Percentiles rank a stretch among this genome's conserved stretches.
These are phyloP conservation scores for Beauveria australis DNA, from an alignment of 2,329 filamentous ascomycete genomes.

Conservation along the genomic window DNA sequence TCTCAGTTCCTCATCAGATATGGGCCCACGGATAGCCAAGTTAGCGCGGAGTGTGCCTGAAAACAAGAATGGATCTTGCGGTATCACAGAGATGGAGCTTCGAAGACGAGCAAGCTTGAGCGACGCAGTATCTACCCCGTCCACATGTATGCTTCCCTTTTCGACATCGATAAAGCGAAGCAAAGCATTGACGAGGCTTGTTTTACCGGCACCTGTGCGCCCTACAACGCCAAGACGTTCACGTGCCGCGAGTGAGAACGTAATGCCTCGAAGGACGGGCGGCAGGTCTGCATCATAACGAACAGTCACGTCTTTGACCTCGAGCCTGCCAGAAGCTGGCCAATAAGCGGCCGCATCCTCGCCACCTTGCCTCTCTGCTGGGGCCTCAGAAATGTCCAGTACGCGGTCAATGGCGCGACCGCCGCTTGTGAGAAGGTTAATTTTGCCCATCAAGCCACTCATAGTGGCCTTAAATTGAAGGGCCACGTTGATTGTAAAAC, in stretches of 20 bases:
- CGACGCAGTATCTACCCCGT: conserved; percentile 1
- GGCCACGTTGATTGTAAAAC: conserved; percentile 9
- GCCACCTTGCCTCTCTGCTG: conserved; percentile 1
- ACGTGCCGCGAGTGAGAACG: not conserved
- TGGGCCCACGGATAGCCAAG: not conserved
- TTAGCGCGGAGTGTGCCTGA: conserved; percentile 6
- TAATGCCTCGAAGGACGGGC: not conserved
- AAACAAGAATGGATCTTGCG: conserved; percentile 13
- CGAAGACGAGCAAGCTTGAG: conserved; percentile 1
- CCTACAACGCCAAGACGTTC: conserved; percentile 12
- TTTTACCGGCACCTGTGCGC: conserved; percentile 12
- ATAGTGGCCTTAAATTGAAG: conserved; percentile 6
- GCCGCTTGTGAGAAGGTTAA: not conserved
- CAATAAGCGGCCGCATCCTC: not conserved
- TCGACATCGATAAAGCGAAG: conserved; percentile 4
- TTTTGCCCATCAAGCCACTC: conserved; percentile 1
- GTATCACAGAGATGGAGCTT: conserved; percentile 2
- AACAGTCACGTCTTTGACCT: not conserved
- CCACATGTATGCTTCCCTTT: conserved; percentile 1
- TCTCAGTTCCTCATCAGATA: not conserved
- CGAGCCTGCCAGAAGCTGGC: conserved; percentile 1
- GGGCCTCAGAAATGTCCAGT: not conserved
- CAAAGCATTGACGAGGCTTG: conserved; percentile 3
- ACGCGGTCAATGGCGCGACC: not conserved
- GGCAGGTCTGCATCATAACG: not conserved